phyloP scores from a whole-genome alignment of 441 rosid genomes.

The Breynia disticha region DNA sequence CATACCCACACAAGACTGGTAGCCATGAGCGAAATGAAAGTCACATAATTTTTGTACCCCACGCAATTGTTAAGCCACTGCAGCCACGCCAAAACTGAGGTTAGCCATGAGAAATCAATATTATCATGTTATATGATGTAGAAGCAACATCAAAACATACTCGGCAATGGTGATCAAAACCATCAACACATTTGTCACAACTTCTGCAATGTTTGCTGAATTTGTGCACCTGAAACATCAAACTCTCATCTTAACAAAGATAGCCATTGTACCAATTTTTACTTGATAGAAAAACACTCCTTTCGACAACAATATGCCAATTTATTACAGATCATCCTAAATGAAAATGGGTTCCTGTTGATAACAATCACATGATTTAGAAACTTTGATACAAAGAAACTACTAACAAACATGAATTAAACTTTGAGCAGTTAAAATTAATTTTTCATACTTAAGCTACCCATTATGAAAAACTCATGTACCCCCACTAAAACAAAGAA shows the following conservation, averaged over 20 bases:
- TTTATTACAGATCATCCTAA: too few relatives aligned
- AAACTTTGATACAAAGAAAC: too few relatives aligned
- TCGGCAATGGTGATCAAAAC: conserved; percentile 97
- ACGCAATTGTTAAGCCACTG: conserved; percentile 98
- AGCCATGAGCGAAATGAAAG: conserved; percentile 92
- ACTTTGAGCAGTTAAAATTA: too few relatives aligned
- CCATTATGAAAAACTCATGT: too few relatives aligned
- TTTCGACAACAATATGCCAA: too few relatives aligned
- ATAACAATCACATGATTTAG: too few relatives aligned
- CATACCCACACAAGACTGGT: conserved; percentile 82
- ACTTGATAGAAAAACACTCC: too few relatives aligned
- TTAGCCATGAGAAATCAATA: conserved; percentile 12
- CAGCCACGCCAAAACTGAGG: conserved; percentile 20
- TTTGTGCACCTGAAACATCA: conserved; percentile 54
- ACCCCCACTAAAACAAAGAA: too few relatives aligned
- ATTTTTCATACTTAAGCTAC: too few relatives aligned
- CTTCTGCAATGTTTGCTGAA: conserved; percentile 96
- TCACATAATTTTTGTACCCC: conserved; percentile 78
- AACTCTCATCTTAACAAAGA: conserved; percentile 11
- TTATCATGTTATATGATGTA: conserved; percentile 7
- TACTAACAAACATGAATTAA: too few relatives aligned
- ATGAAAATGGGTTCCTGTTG: too few relatives aligned
- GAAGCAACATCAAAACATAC: conserved; percentile 32
- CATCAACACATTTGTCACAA: conserved; percentile 94
- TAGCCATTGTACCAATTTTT: background rate